Evolutionary conservation across 352 stramenopile species (phyloP).

Genomic region (Phytophthora tubulina): DNA sequence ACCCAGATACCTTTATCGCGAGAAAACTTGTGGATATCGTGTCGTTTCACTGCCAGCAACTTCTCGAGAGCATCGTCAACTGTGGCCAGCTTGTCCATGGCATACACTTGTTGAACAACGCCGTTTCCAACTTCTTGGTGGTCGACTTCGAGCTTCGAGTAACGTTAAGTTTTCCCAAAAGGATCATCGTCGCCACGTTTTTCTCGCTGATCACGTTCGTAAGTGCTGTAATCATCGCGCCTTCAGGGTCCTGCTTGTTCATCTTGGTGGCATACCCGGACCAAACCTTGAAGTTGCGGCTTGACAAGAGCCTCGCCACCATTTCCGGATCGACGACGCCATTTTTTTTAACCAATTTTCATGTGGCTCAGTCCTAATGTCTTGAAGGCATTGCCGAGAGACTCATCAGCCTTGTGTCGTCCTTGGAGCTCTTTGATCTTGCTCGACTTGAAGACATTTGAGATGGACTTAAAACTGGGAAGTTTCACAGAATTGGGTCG

Average conservation of each 20-base stretch:
- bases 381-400: not conserved
- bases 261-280: not conserved
- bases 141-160: not conserved
- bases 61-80: not conserved
- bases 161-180: not conserved
- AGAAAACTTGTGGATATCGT: not conserved
- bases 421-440: not conserved
- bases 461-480: not conserved
- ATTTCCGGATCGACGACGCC: not conserved
- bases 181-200: not conserved
- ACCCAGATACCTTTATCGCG: not conserved
- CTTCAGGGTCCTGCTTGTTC: not conserved
- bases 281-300: not conserved
- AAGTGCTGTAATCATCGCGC: slow-evolving; percentile 1
- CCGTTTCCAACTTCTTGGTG: slow-evolving; percentile 1
- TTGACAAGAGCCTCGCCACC: not conserved
- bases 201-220: slow-evolving; percentile 1
- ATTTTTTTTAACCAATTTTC: not conserved
- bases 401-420: not conserved
- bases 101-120: slow-evolving; percentile 1
- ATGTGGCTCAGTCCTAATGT: not conserved
- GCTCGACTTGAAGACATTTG: not conserved
- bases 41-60: not conserved
- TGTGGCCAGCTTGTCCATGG: not conserved
- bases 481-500: not conserved